Base-by-base conservation (phyloP, 768 basidiomycete genomes). In the Podaxis sp. region DNA sequence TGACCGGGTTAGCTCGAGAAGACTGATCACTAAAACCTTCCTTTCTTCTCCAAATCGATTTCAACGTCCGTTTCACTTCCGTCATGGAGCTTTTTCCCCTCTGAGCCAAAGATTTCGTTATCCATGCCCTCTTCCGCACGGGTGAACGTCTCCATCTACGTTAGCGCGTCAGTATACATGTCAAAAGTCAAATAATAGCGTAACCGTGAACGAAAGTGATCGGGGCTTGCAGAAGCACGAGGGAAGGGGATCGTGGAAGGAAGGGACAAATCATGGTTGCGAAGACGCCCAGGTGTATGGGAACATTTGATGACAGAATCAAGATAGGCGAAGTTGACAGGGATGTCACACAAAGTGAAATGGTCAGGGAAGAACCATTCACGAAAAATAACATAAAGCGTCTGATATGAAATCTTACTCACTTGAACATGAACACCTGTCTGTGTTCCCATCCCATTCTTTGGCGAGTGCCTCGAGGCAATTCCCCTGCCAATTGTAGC, bases 131-230 rank as follows among this genome's bases (percentile, higher is more conserved):
- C 74, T 63, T 80, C 79, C 5, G 70, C 73, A 52, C 75, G 78
- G 2, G 77, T 78, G 64, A 81, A 80, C 0, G 80, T 82, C 64
- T 82, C 81, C 81, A 82, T 82, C 80, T 82, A 55, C 40, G n/a
- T 27, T 38, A 2, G 29, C 13, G 36, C 27, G 29, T 62, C 54
- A 62, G 61, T 24, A 36, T 51, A n/a, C n/a, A 22, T 40, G 22
- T 29, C 22, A 38, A 38, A 15, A 37, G 36, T 55, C 29, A 49
- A 7, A 19, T 22, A 13, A 43, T 24, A 33, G 11, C 5, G 24
- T 33, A 22, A 40, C 27, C 25, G 38, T 38, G 36, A 40, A 25
- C 6, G 43, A 19, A 46, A 19, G 43, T 17, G 19, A 46, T 46
- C 19, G n/a, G 19, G 1, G 17, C 33, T 33, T 1, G 43, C 7